Percentiles rank a stretch among this genome's conserved stretches.
Evolutionary conservation across 2,329 filamentous ascomycete species (phyloP).

Genomic region (Teratosphaeria pseudoeucalypti): DNA sequence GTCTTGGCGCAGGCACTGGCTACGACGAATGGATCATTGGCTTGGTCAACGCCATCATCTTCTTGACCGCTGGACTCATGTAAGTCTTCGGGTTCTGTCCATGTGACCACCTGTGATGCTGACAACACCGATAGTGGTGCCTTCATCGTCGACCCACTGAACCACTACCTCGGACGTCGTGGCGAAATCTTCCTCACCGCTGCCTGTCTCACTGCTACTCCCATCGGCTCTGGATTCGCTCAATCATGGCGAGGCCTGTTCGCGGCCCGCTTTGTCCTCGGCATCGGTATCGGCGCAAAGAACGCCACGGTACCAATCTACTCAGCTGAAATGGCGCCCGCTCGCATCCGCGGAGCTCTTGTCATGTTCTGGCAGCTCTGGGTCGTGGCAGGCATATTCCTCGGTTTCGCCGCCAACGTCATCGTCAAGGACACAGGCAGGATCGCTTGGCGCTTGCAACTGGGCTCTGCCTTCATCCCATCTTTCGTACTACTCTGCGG

Average conservation of each 20-base stretch:
- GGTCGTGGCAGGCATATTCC: constrained; percentile 44
- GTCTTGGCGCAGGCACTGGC: constrained; percentile 5
- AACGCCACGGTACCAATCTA: constrained; percentile 63
- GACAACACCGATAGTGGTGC: constrained; percentile 22
- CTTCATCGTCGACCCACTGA: constrained; percentile 48
- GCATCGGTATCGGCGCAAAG: constrained; percentile 38
- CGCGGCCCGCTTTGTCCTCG: constrained; percentile 57
- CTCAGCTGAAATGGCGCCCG: constrained; percentile 50
- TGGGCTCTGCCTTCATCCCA: constrained; percentile 51
- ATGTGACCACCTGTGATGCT: not conserved
- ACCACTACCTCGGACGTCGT: constrained; percentile 48
- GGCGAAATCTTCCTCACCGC: constrained; percentile 48
- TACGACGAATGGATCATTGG: constrained; percentile 18
- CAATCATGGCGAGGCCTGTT: constrained; percentile 34
- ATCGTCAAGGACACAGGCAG: constrained; percentile 49
- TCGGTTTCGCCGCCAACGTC: constrained; percentile 56
- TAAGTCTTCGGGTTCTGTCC: not conserved
- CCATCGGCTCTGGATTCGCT: constrained; percentile 33
- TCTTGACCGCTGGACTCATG: constrained; percentile 34
- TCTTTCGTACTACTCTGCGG: constrained; percentile 24
- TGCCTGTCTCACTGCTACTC: constrained; percentile 23
- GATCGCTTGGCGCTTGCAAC: constrained; percentile 57
- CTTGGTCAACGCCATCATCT: constrained; percentile 36
- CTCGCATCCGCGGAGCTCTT: constrained; percentile 2
- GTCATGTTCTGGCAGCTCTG: constrained; percentile 70